Conservation (phyloP, 169 alveolate genomes). For the Eimeria necatrix region DNA sequence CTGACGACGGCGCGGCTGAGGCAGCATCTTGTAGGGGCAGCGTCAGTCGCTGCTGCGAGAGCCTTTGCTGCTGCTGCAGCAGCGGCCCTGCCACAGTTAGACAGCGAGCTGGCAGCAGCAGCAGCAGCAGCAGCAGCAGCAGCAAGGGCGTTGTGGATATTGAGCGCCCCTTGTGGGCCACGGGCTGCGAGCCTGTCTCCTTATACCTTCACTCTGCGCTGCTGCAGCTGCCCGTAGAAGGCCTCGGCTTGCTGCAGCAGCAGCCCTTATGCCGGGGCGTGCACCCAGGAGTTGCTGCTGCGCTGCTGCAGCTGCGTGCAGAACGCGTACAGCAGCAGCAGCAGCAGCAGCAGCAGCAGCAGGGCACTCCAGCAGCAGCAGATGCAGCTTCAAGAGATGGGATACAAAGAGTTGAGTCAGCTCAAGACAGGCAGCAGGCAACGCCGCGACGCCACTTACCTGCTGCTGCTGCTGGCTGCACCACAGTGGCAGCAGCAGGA, state of each 20-base stretch:
- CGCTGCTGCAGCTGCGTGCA: constrained; percentile 48
- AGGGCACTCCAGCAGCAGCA: neutral
- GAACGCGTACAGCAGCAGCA: constrained; percentile 57
- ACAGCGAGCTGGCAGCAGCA: constrained; percentile 12
- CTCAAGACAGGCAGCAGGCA: neutral
- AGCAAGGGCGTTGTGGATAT: neutral
- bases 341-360: constrained; percentile 65
- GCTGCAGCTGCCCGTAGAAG: constrained; percentile 64
- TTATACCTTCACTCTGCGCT: constrained; percentile 13
- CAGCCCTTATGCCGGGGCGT: constrained; percentile 62
- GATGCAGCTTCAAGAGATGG: neutral
- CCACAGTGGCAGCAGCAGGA: neutral
- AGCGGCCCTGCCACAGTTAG: constrained; percentile 2
- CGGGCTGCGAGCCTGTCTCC: constrained; percentile 43
- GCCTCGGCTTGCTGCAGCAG: constrained; percentile 43
- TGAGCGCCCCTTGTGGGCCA: constrained; percentile 56
- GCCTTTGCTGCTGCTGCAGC: constrained; percentile 27
- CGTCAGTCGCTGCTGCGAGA: neutral
- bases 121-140: constrained; percentile 74
- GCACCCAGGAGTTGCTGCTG: constrained; percentile 59
- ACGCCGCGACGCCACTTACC: neutral
- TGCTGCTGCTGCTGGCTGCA: constrained; percentile 11
- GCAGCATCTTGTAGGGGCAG: constrained; percentile 1
- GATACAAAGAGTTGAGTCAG: neutral
- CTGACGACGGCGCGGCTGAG: neutral